Evolutionary conservation across 305 asterid species (phyloP), one percentile per base, ranked within the genome.

Genomic region (Rubia tinctorum): DNA sequence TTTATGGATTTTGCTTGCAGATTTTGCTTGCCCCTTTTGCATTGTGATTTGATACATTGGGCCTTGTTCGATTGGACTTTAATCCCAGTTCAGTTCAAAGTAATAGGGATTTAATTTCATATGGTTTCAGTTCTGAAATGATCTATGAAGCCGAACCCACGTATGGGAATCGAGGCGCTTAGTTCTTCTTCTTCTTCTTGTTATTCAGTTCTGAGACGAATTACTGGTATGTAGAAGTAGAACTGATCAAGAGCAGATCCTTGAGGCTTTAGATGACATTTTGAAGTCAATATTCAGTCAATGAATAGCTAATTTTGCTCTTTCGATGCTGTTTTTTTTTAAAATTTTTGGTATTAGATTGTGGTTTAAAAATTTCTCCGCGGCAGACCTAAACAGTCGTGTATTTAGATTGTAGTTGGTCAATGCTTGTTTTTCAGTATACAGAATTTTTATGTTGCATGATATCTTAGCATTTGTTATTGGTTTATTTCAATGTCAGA

Each of bases 401-500:
- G 51, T 5, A 45, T 37, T 18, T 25, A 17, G 9, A 34, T 34
- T 65, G 55, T 18, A 18, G 58, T 14, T 51, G 0, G 30, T 0
- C 27, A 14, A 22, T 34, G 77, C 12, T 25, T 53, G 40, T 20
- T 20, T n/a, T n/a, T 4, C 11, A 5, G 12, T 7, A 2, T 71
- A 27, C 39, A 63, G 39, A 25, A 73, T 40, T 58, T 14, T 18
- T 40, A 11, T 10, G 20, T 58, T 71, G 22, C 30, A 20, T 22
- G 15, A 14, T 23, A 42, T 58, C 53, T 60, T 15, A 8, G 10
- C n/a, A 42, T 11, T 12, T 43, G 23, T 30, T 65, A 0, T 7
- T 67, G n/a, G 8, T 81, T 23, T 6, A 39, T 75, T 62, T 71
- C 71, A 63, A 78, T 61, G 72, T 77, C 86, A 93, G 98, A 91